Evolutionary conservation across 2,329 filamentous ascomycete genomes (phyloP).

Genomic region (Fusarium continuum): DNA sequence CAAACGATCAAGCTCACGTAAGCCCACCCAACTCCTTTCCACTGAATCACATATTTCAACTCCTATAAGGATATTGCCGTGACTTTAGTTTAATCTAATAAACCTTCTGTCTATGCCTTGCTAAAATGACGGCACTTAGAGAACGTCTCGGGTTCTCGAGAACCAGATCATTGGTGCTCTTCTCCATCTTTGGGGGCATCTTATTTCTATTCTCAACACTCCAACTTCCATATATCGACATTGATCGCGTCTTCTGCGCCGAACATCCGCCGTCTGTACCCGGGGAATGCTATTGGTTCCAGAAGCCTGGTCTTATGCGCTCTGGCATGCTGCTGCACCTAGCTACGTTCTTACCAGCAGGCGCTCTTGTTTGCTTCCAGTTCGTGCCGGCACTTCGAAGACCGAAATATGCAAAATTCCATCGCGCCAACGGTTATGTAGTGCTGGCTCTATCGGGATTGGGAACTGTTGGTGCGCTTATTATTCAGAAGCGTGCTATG

Average conservation of each 20-base stretch:
- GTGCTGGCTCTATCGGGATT: background rate
- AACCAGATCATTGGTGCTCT: background rate
- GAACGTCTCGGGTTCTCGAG: conserved; percentile 1
- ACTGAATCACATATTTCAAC: background rate
- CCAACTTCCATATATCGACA: conserved; percentile 4
- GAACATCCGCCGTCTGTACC: background rate
- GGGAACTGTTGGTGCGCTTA: background rate
- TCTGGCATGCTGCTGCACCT: conserved; percentile 8
- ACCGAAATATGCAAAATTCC: background rate
- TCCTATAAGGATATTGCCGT: background rate
- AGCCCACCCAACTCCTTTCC: background rate
- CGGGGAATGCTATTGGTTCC: conserved; percentile 11
- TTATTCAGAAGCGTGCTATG: conserved; percentile 13
- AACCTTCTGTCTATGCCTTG: background rate
- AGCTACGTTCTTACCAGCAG: conserved; percentile 4
- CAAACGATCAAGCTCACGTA: background rate
- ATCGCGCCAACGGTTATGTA: conserved; percentile 6
- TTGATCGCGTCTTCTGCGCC: conserved; percentile 12
- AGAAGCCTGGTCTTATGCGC: conserved; percentile 3
- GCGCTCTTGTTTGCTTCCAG: conserved; percentile 12
- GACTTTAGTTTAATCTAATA: background rate
- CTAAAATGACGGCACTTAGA: background rate
- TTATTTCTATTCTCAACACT: conserved; percentile 10
- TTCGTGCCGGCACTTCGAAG: conserved; percentile 7
- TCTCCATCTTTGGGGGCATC: background rate